phyloP scores from a whole-genome alignment of 768 basidiomycete species.

The Trametes cinnabarina region DNA sequence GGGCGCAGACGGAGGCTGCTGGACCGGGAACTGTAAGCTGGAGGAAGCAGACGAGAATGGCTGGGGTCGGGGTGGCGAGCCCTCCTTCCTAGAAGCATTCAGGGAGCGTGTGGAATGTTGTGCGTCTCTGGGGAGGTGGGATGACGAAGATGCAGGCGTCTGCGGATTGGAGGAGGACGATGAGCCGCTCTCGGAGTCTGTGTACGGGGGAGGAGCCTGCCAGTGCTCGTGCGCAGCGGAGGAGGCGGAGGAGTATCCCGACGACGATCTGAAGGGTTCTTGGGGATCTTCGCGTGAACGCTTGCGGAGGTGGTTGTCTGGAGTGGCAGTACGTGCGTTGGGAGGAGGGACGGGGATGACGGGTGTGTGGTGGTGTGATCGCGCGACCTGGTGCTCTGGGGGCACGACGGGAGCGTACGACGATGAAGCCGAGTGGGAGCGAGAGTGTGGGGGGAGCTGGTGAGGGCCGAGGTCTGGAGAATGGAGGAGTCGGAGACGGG shows the following conservation, averaged over 20 bases:
- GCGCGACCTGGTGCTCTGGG: conserved; percentile 3
- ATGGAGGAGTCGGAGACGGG: conserved; percentile 11
- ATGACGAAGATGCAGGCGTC: conserved; percentile 17
- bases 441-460: background rate
- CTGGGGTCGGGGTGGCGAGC: background rate
- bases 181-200: conserved; percentile 15
- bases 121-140: conserved; percentile 1
- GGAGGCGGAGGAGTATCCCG: conserved; percentile 8
- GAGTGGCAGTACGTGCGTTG: conserved; percentile 9
- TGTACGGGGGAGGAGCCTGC: conserved; percentile 19
- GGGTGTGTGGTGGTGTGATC: conserved; percentile 7
- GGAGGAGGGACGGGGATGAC: conserved; percentile 16
- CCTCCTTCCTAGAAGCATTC: background rate
- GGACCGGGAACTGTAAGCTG: background rate
- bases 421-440: conserved; percentile 11
- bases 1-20: background rate
- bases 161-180: conserved; percentile 13
- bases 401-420: conserved; percentile 4
- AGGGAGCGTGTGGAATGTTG: background rate
- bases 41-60: background rate
- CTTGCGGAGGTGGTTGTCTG: conserved; percentile 8
- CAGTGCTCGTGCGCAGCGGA: conserved; percentile 11
- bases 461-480: background rate
- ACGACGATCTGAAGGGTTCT: background rate
- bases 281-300: conserved; percentile 2